phyloP scores from a whole-genome alignment of 768 basidiomycete species.

The Rubroboletus satanas region DNA sequence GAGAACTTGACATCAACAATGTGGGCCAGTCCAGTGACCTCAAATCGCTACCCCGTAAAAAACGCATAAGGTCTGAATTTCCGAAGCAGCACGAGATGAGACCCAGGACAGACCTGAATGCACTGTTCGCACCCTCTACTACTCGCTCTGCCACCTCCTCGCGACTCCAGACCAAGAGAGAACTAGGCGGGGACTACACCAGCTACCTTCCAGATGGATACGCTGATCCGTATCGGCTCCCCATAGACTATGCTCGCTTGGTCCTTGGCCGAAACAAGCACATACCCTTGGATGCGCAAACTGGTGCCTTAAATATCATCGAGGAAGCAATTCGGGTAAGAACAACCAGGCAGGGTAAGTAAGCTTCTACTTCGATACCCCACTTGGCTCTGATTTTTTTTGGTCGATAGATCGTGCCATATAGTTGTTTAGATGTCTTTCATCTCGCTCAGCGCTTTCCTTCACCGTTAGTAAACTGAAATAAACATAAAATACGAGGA shows the following conservation, averaged over 20 bases:
- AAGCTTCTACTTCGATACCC: neutral
- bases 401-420: neutral
- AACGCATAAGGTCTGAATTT: neutral
- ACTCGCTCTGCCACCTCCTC: neutral
- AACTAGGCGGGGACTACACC: slow-evolving; percentile 51
- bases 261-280: slow-evolving; percentile 43
- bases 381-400: neutral
- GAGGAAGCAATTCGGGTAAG: slow-evolving; percentile 12
- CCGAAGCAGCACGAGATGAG: slow-evolving; percentile 20
- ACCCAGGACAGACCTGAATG: slow-evolving; percentile 19
- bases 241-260: slow-evolving; percentile 41
- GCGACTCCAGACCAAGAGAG: slow-evolving; percentile 31
- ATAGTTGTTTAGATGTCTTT: slow-evolving; percentile 12
- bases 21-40: neutral
- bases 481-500: slow-evolving; percentile 30
- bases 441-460: neutral
- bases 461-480: slow-evolving; percentile 12
- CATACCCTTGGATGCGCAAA: slow-evolving; percentile 37
- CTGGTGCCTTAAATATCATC: slow-evolving; percentile 40
- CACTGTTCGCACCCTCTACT: slow-evolving; percentile 14
- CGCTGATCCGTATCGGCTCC: slow-evolving; percentile 30
- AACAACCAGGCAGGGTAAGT: slow-evolving; percentile 12
- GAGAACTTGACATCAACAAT: slow-evolving; percentile 14
- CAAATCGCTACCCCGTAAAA: slow-evolving; percentile 2
- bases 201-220: slow-evolving; percentile 36